Percentiles rank a stretch among this genome's conserved stretches.
Evolutionary conservation across 768 basidiomycete species (phyloP).

Genomic region (Aureoboletus auriporus): DNA sequence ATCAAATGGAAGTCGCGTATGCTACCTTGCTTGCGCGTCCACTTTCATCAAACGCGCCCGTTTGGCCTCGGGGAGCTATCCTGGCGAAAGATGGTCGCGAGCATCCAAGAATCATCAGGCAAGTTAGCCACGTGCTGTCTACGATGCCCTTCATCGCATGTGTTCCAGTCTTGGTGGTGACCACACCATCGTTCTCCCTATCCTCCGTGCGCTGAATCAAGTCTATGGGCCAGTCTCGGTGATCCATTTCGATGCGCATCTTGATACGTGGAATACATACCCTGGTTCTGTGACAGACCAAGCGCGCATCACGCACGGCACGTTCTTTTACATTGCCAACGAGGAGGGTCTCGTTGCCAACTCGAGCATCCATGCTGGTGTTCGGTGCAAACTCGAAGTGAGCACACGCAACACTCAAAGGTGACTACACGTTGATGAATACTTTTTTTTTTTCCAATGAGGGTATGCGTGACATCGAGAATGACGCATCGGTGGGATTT

Average conservation of each 20-base stretch:
- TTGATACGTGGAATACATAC: slow-evolving; percentile 54
- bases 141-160: not conserved
- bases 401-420: slow-evolving; percentile 13
- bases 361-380: slow-evolving; percentile 78
- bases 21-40: slow-evolving; percentile 64
- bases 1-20: slow-evolving; percentile 87
- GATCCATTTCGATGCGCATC: slow-evolving; percentile 79
- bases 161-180: slow-evolving; percentile 64
- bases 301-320: slow-evolving; percentile 76
- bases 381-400: slow-evolving; percentile 69
- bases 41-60: slow-evolving; percentile 26
- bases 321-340: slow-evolving; percentile 78
- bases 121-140: not conserved
- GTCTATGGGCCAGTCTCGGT: slow-evolving; percentile 80
- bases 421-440: not conserved
- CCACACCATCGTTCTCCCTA: slow-evolving; percentile 85
- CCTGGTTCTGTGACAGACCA: slow-evolving; percentile 47
- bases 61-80: slow-evolving; percentile 24
- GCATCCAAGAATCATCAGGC: slow-evolving; percentile 75
- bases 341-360: slow-evolving; percentile 75
- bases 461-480: slow-evolving; percentile 39
- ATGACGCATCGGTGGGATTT: slow-evolving; percentile 74
- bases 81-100: slow-evolving; percentile 55
- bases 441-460: not conserved
- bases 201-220: slow-evolving; percentile 73